A percentile compares a stretch with the other conserved stretches of the same genome.
Conservation (phyloP, 495 filamentous ascomycete species). For the Lophium mytilinum region DNA sequence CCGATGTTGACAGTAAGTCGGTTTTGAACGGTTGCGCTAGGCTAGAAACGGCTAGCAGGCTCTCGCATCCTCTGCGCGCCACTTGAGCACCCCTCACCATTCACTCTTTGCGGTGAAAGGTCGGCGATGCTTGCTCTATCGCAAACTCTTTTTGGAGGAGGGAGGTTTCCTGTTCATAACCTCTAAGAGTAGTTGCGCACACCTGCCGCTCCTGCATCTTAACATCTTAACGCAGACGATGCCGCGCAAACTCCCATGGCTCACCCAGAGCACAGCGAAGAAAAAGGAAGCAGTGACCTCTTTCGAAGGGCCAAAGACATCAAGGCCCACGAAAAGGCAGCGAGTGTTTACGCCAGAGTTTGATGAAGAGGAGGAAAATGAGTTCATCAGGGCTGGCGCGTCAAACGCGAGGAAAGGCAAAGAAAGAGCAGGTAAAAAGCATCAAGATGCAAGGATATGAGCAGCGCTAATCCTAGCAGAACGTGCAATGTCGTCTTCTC, state of each 20-base stretch:
- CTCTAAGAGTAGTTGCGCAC: too few relatives aligned
- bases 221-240: conserved; percentile 1
- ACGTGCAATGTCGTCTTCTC: background rate
- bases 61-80: too few relatives aligned
- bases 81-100: too few relatives aligned
- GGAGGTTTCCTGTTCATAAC: too few relatives aligned
- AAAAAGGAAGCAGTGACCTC: background rate
- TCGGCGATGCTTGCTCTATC: too few relatives aligned
- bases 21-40: too few relatives aligned
- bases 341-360: background rate
- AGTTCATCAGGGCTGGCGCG: conserved; percentile 3
- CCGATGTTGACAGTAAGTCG: too few relatives aligned
- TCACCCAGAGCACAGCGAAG: conserved; percentile 8
- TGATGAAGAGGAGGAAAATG: conserved; percentile 7
- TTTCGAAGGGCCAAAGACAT: background rate
- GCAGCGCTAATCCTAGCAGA: background rate
- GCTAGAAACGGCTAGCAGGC: too few relatives aligned
- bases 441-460: background rate
- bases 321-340: background rate
- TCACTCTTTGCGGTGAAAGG: too few relatives aligned
- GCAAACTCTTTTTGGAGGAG: too few relatives aligned
- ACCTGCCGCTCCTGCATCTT: background rate
- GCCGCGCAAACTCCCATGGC: conserved; percentile 23
- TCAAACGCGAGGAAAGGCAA: conserved; percentile 10
- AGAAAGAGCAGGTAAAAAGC: conserved; percentile 3